phyloP scores from a whole-genome alignment of 345 rosid genomes.

The Odontarrhena argentea region DNA sequence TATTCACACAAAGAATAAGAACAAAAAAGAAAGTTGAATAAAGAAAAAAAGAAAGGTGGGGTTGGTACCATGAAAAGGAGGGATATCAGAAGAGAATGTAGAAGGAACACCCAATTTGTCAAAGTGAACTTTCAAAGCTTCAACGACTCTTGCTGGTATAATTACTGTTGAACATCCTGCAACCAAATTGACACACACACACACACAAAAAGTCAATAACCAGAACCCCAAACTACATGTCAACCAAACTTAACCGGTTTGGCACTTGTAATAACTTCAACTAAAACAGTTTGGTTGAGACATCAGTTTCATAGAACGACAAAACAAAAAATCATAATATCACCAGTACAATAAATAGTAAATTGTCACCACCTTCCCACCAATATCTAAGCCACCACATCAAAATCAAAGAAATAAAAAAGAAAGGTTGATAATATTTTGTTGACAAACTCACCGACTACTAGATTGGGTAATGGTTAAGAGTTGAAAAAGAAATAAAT shows the following conservation, averaged over 20 bases:
- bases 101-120: constrained; percentile 65
- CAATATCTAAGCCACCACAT: constrained; percentile 18
- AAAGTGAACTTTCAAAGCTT: constrained; percentile 74
- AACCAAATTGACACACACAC: constrained; percentile 19
- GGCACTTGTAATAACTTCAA: constrained; percentile 3
- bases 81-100: constrained; percentile 44
- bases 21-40: background rate
- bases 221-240: background rate
- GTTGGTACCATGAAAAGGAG: constrained; percentile 52
- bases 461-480: constrained; percentile 33
- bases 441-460: constrained; percentile 35
- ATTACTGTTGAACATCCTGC: constrained; percentile 77
- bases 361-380: constrained; percentile 34
- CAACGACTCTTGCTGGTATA: constrained; percentile 83
- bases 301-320: constrained; percentile 32
- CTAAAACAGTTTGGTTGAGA: constrained; percentile 29
- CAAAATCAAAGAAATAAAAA: constrained; percentile 1
- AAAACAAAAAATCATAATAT: constrained; percentile 7
- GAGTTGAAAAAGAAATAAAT: constrained; percentile 17
- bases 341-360: constrained; percentile 4
- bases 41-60: constrained; percentile 23
- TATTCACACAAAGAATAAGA: background rate
- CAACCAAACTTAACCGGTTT: constrained; percentile 21
- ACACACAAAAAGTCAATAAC: constrained; percentile 20
- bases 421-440: background rate